phyloP scores from a whole-genome alignment of 1,284 basidiomycete species.

The Fomes fomentarius region DNA sequence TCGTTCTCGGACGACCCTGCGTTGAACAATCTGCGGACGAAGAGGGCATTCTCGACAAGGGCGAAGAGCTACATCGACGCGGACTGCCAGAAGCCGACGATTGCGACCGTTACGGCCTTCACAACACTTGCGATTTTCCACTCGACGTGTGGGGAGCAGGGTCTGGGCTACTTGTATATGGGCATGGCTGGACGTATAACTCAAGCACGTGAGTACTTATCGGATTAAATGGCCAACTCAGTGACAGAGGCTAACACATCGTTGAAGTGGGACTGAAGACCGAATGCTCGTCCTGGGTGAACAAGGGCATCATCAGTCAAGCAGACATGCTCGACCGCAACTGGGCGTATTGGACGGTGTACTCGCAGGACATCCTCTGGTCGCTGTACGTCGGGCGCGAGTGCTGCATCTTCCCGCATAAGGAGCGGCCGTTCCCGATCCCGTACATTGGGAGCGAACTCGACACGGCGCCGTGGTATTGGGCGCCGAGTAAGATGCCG shows the following conservation, averaged over 20 bases:
- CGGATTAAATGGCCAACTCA: too few species aligned
- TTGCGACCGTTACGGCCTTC: constrained; percentile 61
- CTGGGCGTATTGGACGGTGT: constrained; percentile 59
- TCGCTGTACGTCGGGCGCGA: constrained; percentile 62
- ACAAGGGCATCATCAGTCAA: constrained; percentile 49
- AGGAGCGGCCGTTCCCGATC: constrained; percentile 40
- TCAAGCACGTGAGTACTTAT: constrained; percentile 38
- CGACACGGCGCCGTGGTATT: constrained; percentile 48
- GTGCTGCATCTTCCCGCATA: constrained; percentile 47
- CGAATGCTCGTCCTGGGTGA: constrained; percentile 60
- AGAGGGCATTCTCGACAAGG: constrained; percentile 52
- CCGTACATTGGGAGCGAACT: constrained; percentile 49
- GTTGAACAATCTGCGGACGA: constrained; percentile 47
- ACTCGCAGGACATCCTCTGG: constrained; percentile 61
- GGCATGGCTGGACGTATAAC: constrained; percentile 58
- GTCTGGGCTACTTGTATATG: constrained; percentile 57
- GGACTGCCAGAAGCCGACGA: constrained; percentile 60
- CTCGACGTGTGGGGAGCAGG: constrained; percentile 57
- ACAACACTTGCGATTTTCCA: constrained; percentile 62
- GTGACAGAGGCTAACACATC: too few species aligned
- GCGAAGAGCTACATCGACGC: constrained; percentile 59
- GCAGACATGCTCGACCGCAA: constrained; percentile 57
- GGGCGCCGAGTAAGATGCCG: constrained; percentile 41
- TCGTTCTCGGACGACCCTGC: constrained; percentile 60
- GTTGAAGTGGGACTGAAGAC: constrained; percentile 56